phyloP scores from a whole-genome alignment of 2,329 filamentous ascomycete genomes.

The Arthrocladium fulminans region DNA sequence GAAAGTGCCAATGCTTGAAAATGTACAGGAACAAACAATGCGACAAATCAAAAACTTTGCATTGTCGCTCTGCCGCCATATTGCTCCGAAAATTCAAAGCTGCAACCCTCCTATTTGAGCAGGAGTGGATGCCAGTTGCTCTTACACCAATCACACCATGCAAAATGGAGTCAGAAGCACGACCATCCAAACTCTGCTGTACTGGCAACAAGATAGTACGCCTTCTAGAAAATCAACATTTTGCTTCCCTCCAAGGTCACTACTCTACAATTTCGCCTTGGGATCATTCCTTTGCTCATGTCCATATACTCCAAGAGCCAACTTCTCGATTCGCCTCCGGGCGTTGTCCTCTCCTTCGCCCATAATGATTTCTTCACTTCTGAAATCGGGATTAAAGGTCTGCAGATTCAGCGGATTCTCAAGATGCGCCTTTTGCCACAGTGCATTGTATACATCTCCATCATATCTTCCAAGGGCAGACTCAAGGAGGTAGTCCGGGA shows the following conservation, averaged over 20 bases:
- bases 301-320: conserved; percentile 16
- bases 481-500: conserved; percentile 46
- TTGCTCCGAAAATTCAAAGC: too few relatives aligned
- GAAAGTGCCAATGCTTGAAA: background rate
- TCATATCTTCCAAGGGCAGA: conserved; percentile 45
- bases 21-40: background rate
- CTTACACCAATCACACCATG: too few relatives aligned
- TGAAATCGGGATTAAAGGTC: conserved; percentile 44
- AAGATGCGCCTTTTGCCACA: conserved; percentile 44
- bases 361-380: conserved; percentile 42
- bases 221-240: too few relatives aligned
- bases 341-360: conserved; percentile 34
- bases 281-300: conserved; percentile 14
- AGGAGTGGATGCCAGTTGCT: too few relatives aligned
- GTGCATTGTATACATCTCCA: conserved; percentile 46
- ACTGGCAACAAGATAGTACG: too few relatives aligned
- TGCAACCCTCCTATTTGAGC: too few relatives aligned
- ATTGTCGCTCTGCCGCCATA: too few relatives aligned
- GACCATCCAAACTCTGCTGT: too few relatives aligned
- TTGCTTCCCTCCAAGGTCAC: background rate
- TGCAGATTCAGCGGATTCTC: conserved; percentile 43
- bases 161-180: too few relatives aligned
- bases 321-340: conserved; percentile 16
- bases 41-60: too few relatives aligned
- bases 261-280: conserved; percentile 10